phyloP scores from a whole-genome alignment of 768 basidiomycete genomes.

The Termitomyces sp. region DNA sequence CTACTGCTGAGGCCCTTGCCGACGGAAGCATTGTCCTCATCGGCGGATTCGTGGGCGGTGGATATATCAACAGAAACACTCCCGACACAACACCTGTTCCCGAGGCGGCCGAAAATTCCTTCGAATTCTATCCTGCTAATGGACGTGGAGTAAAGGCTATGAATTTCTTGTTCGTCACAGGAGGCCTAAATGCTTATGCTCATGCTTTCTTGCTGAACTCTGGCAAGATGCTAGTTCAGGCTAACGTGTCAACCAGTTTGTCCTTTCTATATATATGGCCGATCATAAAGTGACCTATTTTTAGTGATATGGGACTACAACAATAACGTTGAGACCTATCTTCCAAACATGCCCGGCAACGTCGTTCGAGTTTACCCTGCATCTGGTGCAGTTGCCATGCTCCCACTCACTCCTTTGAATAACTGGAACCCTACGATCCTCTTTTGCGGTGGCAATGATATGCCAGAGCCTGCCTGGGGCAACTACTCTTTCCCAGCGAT shows the following conservation, averaged over 20 bases:
- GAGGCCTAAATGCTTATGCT: constrained; percentile 74
- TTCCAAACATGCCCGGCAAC: constrained; percentile 68
- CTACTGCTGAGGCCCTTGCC: constrained; percentile 63
- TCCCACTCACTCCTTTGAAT: constrained; percentile 86
- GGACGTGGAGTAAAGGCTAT: constrained; percentile 42
- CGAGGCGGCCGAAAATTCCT: constrained; percentile 73
- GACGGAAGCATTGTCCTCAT: constrained; percentile 79
- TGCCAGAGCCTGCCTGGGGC: constrained; percentile 69
- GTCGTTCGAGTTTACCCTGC: constrained; percentile 87
- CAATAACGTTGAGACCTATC: constrained; percentile 49
- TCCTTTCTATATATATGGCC: constrained; percentile 5
- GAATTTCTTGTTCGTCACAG: constrained; percentile 65
- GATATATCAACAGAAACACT: constrained; percentile 73
- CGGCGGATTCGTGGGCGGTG: constrained; percentile 75
- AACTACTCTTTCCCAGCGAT: constrained; percentile 69
- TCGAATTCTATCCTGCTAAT: constrained; percentile 74
- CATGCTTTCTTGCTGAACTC: constrained; percentile 71
- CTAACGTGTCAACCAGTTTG: constrained; percentile 73
- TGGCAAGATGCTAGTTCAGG: constrained; percentile 77
- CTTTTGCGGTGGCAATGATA: constrained; percentile 87
- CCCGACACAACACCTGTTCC: constrained; percentile 59
- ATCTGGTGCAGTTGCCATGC: constrained; percentile 83
- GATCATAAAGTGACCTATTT: constrained; percentile 9
- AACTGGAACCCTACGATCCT: constrained; percentile 81
- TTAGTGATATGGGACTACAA: constrained; percentile 46